Percentiles rank a stretch among this genome's conserved stretches.
These are phyloP conservation scores for Termitomyces sp. DNA, from an alignment of 768 basidiomycete species.

Conservation along the genomic window DNA sequence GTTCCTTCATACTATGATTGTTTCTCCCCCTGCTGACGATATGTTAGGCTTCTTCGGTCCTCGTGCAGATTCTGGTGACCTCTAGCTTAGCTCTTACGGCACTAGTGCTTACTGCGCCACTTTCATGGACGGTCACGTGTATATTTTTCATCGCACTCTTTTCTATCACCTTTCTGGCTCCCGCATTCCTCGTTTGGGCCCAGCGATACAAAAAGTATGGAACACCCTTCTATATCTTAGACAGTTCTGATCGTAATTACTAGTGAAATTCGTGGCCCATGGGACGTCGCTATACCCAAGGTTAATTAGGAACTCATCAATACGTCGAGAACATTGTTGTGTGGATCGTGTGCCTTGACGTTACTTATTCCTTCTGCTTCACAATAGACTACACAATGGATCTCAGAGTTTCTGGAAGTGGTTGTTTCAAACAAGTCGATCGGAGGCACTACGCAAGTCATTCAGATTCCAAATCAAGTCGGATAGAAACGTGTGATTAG, in stretches of 20 bases:
- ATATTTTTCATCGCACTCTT: conserved; percentile 47
- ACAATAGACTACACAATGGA: background rate
- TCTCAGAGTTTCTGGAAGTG: no score
- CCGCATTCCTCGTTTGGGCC: conserved; percentile 76
- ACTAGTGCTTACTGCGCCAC: conserved; percentile 43
- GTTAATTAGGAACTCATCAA: conserved; percentile 31
- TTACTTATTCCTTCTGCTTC: background rate
- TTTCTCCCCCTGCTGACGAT: conserved; percentile 5
- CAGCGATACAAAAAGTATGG: conserved; percentile 85
- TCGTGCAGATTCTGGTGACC: conserved; percentile 52
- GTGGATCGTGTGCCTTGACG: background rate
- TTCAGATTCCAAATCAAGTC: background rate
- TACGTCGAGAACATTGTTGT: background rate
- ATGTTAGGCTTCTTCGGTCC: conserved; percentile 41
- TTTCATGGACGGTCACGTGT: conserved; percentile 53
- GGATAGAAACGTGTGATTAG: background rate
- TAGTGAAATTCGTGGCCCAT: conserved; percentile 86
- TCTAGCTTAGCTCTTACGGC: conserved; percentile 44
- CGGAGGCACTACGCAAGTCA: background rate
- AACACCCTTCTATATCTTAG: conserved; percentile 7
- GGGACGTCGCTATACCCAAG: conserved; percentile 84
- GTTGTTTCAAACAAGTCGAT: background rate
- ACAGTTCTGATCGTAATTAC: background rate
- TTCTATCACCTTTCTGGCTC: conserved; percentile 68
- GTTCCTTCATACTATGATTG: conserved; percentile 13